Evolutionary conservation across 2,329 filamentous ascomycete species (phyloP), one percentile per base, ranked within the genome.

Genomic region (Aspergillus sp.): DNA sequence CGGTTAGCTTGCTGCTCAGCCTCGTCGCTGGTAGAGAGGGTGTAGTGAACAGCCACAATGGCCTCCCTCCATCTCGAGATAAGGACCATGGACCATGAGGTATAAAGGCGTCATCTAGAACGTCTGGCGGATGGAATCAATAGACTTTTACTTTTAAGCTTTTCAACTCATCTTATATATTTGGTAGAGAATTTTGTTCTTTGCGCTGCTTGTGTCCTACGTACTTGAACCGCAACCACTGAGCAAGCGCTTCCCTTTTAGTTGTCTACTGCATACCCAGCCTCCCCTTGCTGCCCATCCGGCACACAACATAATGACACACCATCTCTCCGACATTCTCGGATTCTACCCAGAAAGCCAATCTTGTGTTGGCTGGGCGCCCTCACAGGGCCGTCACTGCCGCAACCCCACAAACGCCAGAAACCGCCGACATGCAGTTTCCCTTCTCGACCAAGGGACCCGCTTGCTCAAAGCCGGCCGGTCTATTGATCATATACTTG

Each of bases 311-410:
- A 36, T 36, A 13, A 36, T 36, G 32, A 5, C 32, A 36, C 11
- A 2, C 15, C 54, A 62, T 57, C 62, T 70, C 25, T 63, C 60
- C 10, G 56, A 64, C 0, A 67, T 69, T 23, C 58, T 70, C 19
- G 25, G 58, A 0, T 58, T 70, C 13, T 15, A 67, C n/a, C 67
- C 65, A 8, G 60, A 63, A 0, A 2, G 56, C 19, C 67, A 69
- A 15, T 48, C 60, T 17, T 62, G 68, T 47, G 62, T 49, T 21
- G 68, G 66, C 2, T 66, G 61, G 13, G 67, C 66, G 3, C 47
- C 41, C 3, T 64, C 64, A 1, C 8, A 64, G 21, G 50, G 63
- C 21, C 64, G 64, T 32, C 66, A 62, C 13, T 70, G 65, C 39
- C 59, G 59, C 10, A 27, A 10, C 5, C 44, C 21, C 5, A 67